phyloP scores from a whole-genome alignment of 768 basidiomycete species.

The Phanerochaete sordida region DNA sequence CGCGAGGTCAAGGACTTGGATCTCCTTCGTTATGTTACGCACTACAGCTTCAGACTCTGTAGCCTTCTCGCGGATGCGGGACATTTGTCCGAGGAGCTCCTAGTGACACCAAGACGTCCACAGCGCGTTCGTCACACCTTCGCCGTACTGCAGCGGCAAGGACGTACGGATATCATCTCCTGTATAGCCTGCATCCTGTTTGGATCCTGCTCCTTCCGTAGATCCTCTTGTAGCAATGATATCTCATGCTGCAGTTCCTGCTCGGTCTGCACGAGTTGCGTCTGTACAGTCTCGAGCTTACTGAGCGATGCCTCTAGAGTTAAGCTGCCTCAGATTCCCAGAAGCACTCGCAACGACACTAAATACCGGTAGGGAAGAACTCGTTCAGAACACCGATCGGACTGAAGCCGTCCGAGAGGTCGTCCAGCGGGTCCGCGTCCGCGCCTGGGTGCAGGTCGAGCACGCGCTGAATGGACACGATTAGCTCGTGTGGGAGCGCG shows the following conservation, averaged over 20 bases:
- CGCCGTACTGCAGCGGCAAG: background rate
- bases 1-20: slow-evolving; percentile 88
- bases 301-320: slow-evolving; percentile 68
- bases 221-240: slow-evolving; percentile 56
- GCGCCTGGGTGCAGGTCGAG: slow-evolving; percentile 48
- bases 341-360: background rate
- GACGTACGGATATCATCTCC: slow-evolving; percentile 88
- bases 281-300: slow-evolving; percentile 68
- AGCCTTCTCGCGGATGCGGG: slow-evolving; percentile 92
- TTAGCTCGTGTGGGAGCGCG: slow-evolving; percentile 62
- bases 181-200: slow-evolving; percentile 87
- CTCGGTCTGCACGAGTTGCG: slow-evolving; percentile 66
- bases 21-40: slow-evolving; percentile 92
- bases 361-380: slow-evolving; percentile 77
- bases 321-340: background rate
- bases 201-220: slow-evolving; percentile 81
- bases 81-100: slow-evolving; percentile 95
- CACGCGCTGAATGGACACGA: slow-evolving; percentile 68
- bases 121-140: background rate
- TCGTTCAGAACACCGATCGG: slow-evolving; percentile 54
- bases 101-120: slow-evolving; percentile 27
- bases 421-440: slow-evolving; percentile 54
- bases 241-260: slow-evolving; percentile 71
- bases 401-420: slow-evolving; percentile 53
- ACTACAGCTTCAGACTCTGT: slow-evolving; percentile 97